Evolutionary conservation across 1,284 basidiomycete genomes (phyloP).

Genomic region (Hypsizygus ulmarius): DNA sequence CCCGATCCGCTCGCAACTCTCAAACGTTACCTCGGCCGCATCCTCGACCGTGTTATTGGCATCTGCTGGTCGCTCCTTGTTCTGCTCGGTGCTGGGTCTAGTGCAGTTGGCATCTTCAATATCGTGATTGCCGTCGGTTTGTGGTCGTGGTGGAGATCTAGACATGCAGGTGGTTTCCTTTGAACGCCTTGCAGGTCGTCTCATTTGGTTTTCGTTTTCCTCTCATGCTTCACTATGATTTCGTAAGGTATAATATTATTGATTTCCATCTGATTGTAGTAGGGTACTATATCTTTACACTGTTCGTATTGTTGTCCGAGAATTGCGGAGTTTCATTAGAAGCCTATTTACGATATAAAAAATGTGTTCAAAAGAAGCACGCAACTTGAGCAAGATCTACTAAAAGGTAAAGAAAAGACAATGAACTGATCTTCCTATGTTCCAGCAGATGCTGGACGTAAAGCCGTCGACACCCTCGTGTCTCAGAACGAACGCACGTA

Average conservation of each 20-base stretch:
- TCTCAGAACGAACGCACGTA: no score
- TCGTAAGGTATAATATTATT: neutral
- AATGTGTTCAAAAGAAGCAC: no score
- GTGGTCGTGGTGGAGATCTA: constrained; percentile 51
- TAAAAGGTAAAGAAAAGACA: no score
- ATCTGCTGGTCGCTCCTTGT: constrained; percentile 72
- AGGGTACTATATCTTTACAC: no score
- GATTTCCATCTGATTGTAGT: no score
- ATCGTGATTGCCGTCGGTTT: constrained; percentile 54
- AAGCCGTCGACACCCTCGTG: no score
- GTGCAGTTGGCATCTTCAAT: constrained; percentile 63
- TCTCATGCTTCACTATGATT: neutral
- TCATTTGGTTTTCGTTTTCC: neutral
- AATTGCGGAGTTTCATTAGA: no score
- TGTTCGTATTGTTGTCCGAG: no score
- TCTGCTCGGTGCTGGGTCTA: constrained; percentile 73
- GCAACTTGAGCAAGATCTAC: no score
- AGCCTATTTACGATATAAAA: no score
- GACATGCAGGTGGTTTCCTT: neutral
- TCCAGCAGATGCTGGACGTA: no score
- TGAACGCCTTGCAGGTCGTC: neutral
- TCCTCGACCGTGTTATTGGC: constrained; percentile 72
- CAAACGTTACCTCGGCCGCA: constrained; percentile 63
- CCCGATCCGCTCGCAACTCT: constrained; percentile 51
- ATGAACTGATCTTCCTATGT: no score